Conservation (phyloP, 2,329 filamentous ascomycete genomes). For the Drechslerella coelobrocha region DNA sequence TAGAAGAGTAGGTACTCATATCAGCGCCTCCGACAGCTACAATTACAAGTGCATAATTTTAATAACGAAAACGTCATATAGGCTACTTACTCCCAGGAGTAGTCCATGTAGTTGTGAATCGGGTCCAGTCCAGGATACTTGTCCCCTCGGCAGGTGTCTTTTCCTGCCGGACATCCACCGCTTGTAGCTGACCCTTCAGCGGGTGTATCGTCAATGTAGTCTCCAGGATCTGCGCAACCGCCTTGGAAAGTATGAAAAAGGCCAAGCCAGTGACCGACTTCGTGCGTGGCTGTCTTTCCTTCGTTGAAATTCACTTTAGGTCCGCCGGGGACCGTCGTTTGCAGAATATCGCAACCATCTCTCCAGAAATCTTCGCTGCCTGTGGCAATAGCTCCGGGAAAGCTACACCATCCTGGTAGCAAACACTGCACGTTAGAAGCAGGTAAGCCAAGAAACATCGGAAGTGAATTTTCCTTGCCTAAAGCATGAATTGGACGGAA, state of each 20-base stretch:
- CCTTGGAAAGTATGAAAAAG: too few species aligned
- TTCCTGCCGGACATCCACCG: conserved; percentile 54
- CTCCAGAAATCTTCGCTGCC: conserved; percentile 23
- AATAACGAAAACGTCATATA: neutral
- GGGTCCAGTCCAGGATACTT: conserved; percentile 55
- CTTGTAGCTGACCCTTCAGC: conserved; percentile 52
- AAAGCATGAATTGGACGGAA: neutral
- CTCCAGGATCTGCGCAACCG: conserved; percentile 54
- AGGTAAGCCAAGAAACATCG: neutral
- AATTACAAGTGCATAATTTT: neutral
- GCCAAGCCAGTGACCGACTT: conserved; percentile 57
- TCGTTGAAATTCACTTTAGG: conserved; percentile 13
- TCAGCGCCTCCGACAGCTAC: neutral
- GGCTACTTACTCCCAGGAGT: conserved; percentile 47
- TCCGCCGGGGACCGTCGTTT: conserved; percentile 20
- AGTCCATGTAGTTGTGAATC: conserved; percentile 58
- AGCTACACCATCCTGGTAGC: conserved; percentile 25
- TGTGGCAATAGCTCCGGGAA: conserved; percentile 4
- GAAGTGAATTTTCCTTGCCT: neutral
- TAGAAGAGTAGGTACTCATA: neutral
- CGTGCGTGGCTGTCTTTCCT: conserved; percentile 55
- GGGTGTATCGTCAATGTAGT: conserved; percentile 56
- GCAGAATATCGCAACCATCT: conserved; percentile 31
- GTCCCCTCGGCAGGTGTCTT: conserved; percentile 55
- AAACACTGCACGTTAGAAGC: neutral